These are phyloP conservation scores for Xylaria telfairii DNA, from an alignment of 495 filamentous ascomycete genomes.

Conservation along the genomic window DNA sequence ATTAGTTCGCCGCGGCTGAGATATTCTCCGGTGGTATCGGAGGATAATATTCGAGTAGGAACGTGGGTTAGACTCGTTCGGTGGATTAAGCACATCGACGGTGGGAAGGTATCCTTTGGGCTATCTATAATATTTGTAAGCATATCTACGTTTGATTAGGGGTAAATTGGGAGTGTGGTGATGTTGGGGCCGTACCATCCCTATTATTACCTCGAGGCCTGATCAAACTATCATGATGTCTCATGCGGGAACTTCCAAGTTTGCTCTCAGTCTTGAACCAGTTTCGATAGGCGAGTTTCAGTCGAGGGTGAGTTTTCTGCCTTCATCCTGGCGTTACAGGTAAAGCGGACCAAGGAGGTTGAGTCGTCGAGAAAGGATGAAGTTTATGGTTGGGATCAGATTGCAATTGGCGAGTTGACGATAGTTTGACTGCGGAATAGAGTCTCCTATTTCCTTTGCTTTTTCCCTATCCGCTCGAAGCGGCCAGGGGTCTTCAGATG, in stretches of 20 bases:
- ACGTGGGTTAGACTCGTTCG: slow-evolving; percentile 4
- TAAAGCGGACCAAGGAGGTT: neutral
- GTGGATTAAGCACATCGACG: neutral
- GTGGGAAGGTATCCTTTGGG: neutral
- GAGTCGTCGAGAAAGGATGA: neutral
- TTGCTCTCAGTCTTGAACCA: neutral
- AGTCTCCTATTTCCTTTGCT: neutral
- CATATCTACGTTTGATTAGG: neutral
- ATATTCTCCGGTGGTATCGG: neutral
- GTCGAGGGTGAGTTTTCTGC: neutral
- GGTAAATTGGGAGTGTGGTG: neutral
- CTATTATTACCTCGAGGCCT: neutral
- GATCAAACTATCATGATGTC: neutral
- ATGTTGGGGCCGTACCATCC: neutral
- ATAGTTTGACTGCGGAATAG: neutral
- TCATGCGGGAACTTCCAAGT: neutral
- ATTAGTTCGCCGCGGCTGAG: neutral
- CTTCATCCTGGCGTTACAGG: neutral
- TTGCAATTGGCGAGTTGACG: neutral
- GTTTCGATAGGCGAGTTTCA: neutral
- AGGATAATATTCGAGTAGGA: neutral
- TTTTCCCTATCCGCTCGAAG: slow-evolving; percentile 18
- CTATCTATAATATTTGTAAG: neutral
- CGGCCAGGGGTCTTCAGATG: slow-evolving; percentile 15
- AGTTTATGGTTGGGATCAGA: neutral